These are phyloP conservation scores for Bothriochloa decipiens DNA, from an alignment of 176 grass and related monocot species.

Conservation along the genomic window DNA sequence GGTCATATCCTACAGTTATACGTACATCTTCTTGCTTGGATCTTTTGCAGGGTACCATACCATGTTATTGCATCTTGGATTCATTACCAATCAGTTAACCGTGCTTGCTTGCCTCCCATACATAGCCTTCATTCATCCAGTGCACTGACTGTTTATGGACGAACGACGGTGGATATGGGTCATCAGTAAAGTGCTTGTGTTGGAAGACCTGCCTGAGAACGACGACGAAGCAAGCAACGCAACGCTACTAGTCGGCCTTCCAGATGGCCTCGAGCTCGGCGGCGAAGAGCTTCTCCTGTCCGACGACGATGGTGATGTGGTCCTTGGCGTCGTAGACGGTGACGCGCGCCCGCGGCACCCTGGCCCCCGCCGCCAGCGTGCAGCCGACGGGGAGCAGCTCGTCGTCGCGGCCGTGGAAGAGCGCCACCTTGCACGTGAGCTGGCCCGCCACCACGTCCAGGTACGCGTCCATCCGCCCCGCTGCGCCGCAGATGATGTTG, in stretches of 20 bases:
- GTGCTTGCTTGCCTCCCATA: not conserved
- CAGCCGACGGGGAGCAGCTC: conserved; percentile 86
- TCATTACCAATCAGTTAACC: not conserved
- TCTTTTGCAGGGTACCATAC: not conserved
- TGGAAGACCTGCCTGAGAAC: too few relatives aligned
- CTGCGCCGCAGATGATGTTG: conserved; percentile 93
- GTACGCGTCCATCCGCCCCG: conserved; percentile 66
- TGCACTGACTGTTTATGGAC: not conserved
- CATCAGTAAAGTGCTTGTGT: too few relatives aligned
- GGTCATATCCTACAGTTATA: not conserved
- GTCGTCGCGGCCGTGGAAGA: conserved; percentile 88
- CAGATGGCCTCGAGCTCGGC: conserved; percentile 90
- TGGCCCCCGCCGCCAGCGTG: conserved; percentile 54
- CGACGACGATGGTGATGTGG: conserved; percentile 90
- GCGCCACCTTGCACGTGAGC: conserved; percentile 63
- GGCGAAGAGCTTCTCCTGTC: conserved; percentile 78
- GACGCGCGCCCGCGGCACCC: conserved; percentile 68
- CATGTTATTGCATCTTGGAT: not conserved
- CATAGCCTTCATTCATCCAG: not conserved
- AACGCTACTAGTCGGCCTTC: conserved; percentile 32
- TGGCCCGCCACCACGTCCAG: conserved; percentile 52
- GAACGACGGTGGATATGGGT: too few relatives aligned
- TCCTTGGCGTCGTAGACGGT: conserved; percentile 75
- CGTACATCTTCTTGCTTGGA: not conserved
- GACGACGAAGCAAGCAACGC: not conserved